Evolutionary conservation across 371 early-diverging fungal species (phyloP), one percentile per base, ranked within the genome.

Genomic region (Umbelopsis sp.): DNA sequence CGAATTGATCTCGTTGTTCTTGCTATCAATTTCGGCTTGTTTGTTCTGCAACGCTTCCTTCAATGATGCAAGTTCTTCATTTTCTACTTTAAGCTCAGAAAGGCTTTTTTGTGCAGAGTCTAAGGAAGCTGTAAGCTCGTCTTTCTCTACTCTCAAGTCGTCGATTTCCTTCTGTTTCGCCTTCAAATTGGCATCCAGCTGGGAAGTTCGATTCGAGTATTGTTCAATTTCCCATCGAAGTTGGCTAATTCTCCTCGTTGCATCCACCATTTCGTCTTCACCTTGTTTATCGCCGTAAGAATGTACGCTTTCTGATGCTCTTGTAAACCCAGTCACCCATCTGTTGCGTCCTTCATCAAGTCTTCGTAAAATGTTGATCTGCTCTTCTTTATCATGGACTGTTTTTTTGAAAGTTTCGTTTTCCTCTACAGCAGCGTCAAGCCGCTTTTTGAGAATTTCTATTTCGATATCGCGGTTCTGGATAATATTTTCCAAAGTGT

Each of bases 271-370:
- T 18, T 57, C 57, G 4, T 57, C 35, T 35, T 57, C 57, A 14
- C 35, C 57, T 29, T 57, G 57, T 14, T 57, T 57, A 1, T 57
- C 57, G 10, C 57, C 57, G 9, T 8, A 29, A 4, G 57, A 57
- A 32, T 57, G 35, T 10, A n/a, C 35, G 18, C 57, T 57, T 57
- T 57, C 57, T 35, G 57, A 35, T 57, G 37, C 57, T 57, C 57
- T 12, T 57, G 57, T 57, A 14, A 57, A 57, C 1, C 57, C 57
- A 35, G 57, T 57, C 12, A 29, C 57, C 57, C 57, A 57, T 57
- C 35, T 57, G 29, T 57, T 57, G 35, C 57, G 32, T 7, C 57
- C 57, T 57, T 57, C 57, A 29, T 57, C 57, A 12, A 57, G 35
- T 57, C 57, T 38, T 35, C 57, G 9, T 57, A 57, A 35, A 10